Conservation (phyloP, 176 grass and related monocot species). For the Neostapfia colusana region DNA sequence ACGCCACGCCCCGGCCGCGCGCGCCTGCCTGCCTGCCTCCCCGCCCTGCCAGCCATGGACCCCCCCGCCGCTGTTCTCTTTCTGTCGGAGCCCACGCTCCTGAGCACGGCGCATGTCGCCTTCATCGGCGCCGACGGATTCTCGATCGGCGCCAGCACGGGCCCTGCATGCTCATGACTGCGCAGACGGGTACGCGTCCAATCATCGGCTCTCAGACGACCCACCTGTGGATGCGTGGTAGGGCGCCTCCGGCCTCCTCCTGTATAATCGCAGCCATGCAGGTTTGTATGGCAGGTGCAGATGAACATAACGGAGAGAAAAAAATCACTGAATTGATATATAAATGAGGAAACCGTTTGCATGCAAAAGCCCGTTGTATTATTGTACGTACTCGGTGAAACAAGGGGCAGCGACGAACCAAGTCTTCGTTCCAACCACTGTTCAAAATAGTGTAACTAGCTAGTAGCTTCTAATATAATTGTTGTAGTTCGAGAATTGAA, state of each 20-base stretch:
- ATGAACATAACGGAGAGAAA: too few relatives aligned
- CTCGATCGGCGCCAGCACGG: background rate
- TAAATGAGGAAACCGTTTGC: too few relatives aligned
- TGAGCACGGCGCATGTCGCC: constrained; percentile 12
- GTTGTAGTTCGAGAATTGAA: too few relatives aligned
- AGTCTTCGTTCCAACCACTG: too few relatives aligned
- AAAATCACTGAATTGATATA: too few relatives aligned
- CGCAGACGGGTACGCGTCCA: background rate
- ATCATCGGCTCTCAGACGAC: constrained; percentile 4
- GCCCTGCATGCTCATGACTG: background rate
- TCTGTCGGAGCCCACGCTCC: background rate
- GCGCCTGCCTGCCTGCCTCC: background rate
- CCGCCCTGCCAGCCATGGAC: background rate
- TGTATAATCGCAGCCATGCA: background rate
- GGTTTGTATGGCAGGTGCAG: too few relatives aligned
- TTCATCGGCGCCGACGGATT: constrained; percentile 13
- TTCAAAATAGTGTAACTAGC: too few relatives aligned
- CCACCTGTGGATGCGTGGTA: background rate
- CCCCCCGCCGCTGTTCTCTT: background rate
- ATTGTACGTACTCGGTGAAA: too few relatives aligned
- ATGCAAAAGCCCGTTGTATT: too few relatives aligned
- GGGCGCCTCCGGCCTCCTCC: background rate
- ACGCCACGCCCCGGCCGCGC: constrained; percentile 42
- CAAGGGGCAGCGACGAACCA: too few relatives aligned
- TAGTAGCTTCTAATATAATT: too few relatives aligned